A percentile compares a stretch with the other conserved stretches of the same genome.
These are phyloP conservation scores for Phytophthora fragariaefolia DNA, from an alignment of 352 stramenopile genomes.

Conservation along the genomic window DNA sequence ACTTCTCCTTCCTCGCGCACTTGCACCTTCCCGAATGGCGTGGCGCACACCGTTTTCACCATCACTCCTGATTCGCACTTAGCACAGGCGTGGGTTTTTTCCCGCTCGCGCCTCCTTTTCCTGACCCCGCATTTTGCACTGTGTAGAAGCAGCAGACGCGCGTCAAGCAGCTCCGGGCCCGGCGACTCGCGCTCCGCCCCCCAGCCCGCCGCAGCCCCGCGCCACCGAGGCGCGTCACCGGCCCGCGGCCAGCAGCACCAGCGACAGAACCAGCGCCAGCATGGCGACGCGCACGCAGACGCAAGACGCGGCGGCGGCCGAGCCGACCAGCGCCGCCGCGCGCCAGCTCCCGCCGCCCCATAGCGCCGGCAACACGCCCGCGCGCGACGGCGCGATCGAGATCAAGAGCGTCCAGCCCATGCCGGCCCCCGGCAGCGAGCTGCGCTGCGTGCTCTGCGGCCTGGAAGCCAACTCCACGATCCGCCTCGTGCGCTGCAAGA, in stretches of 20 bases:
- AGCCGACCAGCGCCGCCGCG: conserved; percentile 1
- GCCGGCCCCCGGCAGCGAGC: not conserved
- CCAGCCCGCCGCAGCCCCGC: not conserved
- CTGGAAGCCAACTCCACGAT: conserved; percentile 26
- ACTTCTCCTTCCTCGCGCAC: not conserved
- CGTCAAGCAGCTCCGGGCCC: conserved; percentile 5
- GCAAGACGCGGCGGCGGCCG: conserved; percentile 14
- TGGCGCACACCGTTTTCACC: conserved; percentile 18
- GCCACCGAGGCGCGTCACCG: conserved; percentile 3
- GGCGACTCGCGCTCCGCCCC: not conserved
- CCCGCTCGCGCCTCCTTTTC: no score
- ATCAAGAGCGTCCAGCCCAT: conserved; percentile 8
- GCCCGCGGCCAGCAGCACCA: not conserved
- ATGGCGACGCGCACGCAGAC: conserved; percentile 33
- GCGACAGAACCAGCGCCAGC: conserved; percentile 1
- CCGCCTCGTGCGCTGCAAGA: conserved; percentile 62
- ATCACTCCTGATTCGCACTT: conserved; percentile 25
- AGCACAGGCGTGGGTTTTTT: not conserved
- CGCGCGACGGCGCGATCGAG: conserved; percentile 6
- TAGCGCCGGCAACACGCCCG: conserved; percentile 15
- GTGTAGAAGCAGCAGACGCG: conserved; percentile 11
- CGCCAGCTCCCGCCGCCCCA: conserved; percentile 14
- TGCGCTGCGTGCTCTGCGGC: conserved; percentile 42
- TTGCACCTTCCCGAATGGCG: conserved; percentile 14
- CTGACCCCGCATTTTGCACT: not conserved